A percentile compares a stretch with the other conserved stretches of the same genome.
phyloP scores from a whole-genome alignment of 768 basidiomycete genomes.

The Trametes cingulata region DNA sequence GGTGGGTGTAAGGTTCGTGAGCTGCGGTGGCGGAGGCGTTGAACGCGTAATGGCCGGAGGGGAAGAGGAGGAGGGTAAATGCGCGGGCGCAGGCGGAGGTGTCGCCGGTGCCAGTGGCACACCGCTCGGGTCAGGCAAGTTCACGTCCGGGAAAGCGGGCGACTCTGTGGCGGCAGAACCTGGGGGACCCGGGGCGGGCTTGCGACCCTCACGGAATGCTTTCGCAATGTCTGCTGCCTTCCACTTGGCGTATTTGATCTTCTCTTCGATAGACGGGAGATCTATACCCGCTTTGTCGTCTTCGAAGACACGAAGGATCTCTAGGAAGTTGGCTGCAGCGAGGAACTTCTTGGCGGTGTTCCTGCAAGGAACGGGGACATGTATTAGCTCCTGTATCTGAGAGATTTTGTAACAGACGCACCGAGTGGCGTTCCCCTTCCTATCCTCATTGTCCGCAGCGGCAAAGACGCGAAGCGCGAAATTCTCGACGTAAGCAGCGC shows the following conservation, averaged over 20 bases:
- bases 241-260: conserved; percentile 95
- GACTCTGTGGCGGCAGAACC: conserved; percentile 55
- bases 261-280: conserved; percentile 64
- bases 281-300: conserved; percentile 42
- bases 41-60: conserved; percentile 15
- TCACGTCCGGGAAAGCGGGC: conserved; percentile 27
- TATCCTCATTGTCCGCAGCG: conserved; percentile 89
- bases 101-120: conserved; percentile 24
- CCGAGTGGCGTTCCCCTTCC: conserved; percentile 75
- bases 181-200: conserved; percentile 78
- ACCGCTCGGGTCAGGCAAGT: conserved; percentile 13
- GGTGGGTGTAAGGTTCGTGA: conserved; percentile 14
- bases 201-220: conserved; percentile 90
- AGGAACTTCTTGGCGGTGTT: conserved; percentile 93
- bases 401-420: conserved; percentile 34
- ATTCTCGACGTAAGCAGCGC: conserved; percentile 90
- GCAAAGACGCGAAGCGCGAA: conserved; percentile 91
- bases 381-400: not conserved
- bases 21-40: conserved; percentile 16
- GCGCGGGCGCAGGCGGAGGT: conserved; percentile 29
- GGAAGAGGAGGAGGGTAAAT: conserved; percentile 5
- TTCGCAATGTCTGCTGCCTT: conserved; percentile 95
- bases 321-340: conserved; percentile 92
- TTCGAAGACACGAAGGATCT: conserved; percentile 75
- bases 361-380: conserved; percentile 39